These are phyloP conservation scores for Microcera coccophila DNA, from an alignment of 2,329 filamentous ascomycete species.

Conservation along the genomic window DNA sequence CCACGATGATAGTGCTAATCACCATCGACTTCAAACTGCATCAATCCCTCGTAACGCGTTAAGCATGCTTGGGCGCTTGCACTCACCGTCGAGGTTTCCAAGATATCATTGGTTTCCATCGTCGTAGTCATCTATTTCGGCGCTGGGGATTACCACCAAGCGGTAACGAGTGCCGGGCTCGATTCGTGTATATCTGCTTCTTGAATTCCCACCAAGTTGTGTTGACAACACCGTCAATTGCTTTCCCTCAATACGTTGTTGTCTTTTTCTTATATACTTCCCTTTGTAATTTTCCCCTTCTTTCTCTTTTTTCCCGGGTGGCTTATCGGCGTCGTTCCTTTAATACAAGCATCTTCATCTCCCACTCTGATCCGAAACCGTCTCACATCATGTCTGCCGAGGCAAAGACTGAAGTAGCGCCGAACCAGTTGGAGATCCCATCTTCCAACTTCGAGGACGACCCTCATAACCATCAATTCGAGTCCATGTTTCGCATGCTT, in stretches of 20 bases:
- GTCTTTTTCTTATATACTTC: conserved; percentile 4
- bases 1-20: conserved; percentile 12
- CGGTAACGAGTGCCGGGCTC: conserved; percentile 11
- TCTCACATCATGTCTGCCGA: conserved; percentile 24
- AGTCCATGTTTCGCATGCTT: conserved; percentile 38
- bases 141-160: conserved; percentile 8
- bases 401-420: conserved; percentile 38
- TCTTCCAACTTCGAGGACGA: conserved; percentile 50
- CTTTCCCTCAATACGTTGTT: not conserved
- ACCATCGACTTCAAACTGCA: conserved; percentile 14
- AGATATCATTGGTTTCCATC: conserved; percentile 16
- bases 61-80: conserved; percentile 26
- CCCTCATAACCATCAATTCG: conserved; percentile 33
- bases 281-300: conserved; percentile 9
- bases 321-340: conserved; percentile 1
- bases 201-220: conserved; percentile 3
- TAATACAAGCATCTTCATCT: conserved; percentile 1
- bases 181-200: conserved; percentile 19
- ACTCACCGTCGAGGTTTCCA: not conserved
- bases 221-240: not conserved
- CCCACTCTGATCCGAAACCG: conserved; percentile 8
- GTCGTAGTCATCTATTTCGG: conserved; percentile 13
- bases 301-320: conserved; percentile 1
- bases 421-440: conserved; percentile 41
- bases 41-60: conserved; percentile 16